Percentiles rank a stretch among this genome's conserved stretches.
Evolutionary conservation across 768 basidiomycete species (phyloP).

Genomic region (Macrocybe gigantea): DNA sequence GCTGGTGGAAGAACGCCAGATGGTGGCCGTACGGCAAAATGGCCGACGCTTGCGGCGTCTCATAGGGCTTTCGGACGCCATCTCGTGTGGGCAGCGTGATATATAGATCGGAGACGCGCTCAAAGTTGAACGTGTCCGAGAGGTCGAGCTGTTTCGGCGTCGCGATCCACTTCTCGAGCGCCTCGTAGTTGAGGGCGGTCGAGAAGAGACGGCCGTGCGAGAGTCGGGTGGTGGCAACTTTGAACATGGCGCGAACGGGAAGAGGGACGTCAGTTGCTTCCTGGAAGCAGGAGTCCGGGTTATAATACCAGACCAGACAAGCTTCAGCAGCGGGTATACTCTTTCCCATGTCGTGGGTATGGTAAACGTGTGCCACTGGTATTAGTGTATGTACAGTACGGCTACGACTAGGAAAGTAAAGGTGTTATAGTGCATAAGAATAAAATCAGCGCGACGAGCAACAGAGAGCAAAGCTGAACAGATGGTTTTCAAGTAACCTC

Average conservation of each 20-base stretch:
- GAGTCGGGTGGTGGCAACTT: conserved; percentile 4
- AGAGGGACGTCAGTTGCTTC: too few relatives aligned
- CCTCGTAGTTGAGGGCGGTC: conserved; percentile 13
- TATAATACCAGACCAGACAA: not conserved
- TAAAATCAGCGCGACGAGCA: not conserved
- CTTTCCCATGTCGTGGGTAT: not conserved
- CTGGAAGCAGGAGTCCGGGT: not conserved
- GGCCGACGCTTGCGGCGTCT: conserved; percentile 31
- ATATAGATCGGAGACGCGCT: conserved; percentile 60
- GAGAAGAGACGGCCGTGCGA: conserved; percentile 9
- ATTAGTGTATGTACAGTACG: not conserved
- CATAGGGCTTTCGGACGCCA: conserved; percentile 39
- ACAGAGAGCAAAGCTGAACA: not conserved
- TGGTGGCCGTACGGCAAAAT: conserved; percentile 61
- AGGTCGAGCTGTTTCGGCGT: conserved; percentile 39
- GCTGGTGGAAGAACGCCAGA: conserved; percentile 69
- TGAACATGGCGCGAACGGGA: conserved; percentile 10
- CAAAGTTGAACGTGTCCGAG: conserved; percentile 44
- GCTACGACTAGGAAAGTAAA: not conserved
- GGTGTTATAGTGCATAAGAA: not conserved
- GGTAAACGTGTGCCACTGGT: not conserved
- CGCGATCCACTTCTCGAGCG: conserved; percentile 49
- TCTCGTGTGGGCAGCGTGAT: conserved; percentile 72
- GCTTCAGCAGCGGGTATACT: not conserved
- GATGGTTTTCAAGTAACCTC: conserved; percentile 47